Percentiles rank a stretch among this genome's conserved stretches.
Conservation (phyloP, 106 monocot species). For the Alisma plantagoaquatica region DNA sequence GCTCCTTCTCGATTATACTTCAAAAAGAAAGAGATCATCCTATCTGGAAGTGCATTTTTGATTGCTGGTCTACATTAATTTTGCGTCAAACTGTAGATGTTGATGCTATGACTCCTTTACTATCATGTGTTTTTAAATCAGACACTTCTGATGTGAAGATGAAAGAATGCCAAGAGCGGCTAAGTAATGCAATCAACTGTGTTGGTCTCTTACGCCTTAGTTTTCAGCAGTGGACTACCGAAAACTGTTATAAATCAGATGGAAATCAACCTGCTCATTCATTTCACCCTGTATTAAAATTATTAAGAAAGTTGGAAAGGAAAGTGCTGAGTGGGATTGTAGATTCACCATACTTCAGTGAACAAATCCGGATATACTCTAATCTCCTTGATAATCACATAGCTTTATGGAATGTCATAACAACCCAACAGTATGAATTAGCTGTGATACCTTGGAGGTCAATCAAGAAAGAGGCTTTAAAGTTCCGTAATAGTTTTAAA, state of each 20-base stretch:
- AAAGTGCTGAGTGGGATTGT: slow-evolving; percentile 46
- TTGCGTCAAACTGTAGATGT: slow-evolving; percentile 22
- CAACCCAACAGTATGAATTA: slow-evolving; percentile 19
- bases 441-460: slow-evolving; percentile 41
- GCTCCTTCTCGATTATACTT: slow-evolving; percentile 31
- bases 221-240: slow-evolving; percentile 61
- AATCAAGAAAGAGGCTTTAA: slow-evolving; percentile 54
- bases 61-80: slow-evolving; percentile 24
- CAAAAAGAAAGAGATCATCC: slow-evolving; percentile 56
- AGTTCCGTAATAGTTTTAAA: slow-evolving; percentile 39
- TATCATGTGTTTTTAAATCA: slow-evolving; percentile 43
- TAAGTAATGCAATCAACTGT: slow-evolving; percentile 32
- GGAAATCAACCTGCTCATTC: slow-evolving; percentile 6
- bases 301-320: slow-evolving; percentile 53
- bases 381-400: slow-evolving; percentile 65
- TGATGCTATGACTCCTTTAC: slow-evolving; percentile 33
- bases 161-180: slow-evolving; percentile 9
- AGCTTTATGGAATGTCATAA: slow-evolving; percentile 50
- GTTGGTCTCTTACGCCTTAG: slow-evolving; percentile 46
- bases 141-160: slow-evolving; percentile 9
- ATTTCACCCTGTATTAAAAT: slow-evolving; percentile 22
- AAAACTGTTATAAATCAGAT: slow-evolving; percentile 13
- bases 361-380: slow-evolving; percentile 30
- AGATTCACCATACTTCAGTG: slow-evolving; percentile 13
- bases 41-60: slow-evolving; percentile 60